phyloP scores from a whole-genome alignment of 2,329 filamentous ascomycete species.

The Monosporascus sp. region DNA sequence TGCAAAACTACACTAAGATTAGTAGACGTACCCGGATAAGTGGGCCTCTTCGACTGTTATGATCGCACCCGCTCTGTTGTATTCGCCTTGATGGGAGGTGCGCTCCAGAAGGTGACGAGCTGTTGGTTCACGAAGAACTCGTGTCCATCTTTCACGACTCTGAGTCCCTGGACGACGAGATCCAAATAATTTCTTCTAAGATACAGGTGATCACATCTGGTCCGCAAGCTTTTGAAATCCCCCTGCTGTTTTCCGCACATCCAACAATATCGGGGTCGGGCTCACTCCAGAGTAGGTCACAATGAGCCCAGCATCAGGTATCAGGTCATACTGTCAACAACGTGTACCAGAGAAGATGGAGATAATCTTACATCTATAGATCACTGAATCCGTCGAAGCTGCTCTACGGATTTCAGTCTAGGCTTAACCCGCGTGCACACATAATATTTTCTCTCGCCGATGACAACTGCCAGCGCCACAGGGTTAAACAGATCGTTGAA shows the following conservation, averaged over 20 bases:
- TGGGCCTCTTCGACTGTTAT: conserved; percentile 99
- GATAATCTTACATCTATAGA: conserved; percentile 83
- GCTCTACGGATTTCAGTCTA: conserved; percentile 99
- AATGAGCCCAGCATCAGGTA: conserved; percentile 96
- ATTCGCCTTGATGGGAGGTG: conserved; percentile 98
- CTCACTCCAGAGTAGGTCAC: conserved; percentile 97
- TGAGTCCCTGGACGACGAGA: conserved; percentile 94
- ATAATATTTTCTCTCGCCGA: conserved; percentile 99
- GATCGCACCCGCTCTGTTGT: conserved; percentile 98
- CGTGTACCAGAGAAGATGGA: conserved; percentile 4
- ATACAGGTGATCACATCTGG: conserved; percentile 96
- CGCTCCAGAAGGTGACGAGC: conserved; percentile 94
- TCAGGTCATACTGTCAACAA: conserved; percentile 50
- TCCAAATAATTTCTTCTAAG: conserved; percentile 99
- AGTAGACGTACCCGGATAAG: conserved; percentile 72
- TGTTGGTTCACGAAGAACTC: conserved; percentile 99
- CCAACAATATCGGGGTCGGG: conserved; percentile 98
- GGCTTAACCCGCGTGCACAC: conserved; percentile 96
- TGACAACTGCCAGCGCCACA: conserved; percentile 95
- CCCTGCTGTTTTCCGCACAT: conserved; percentile 98
- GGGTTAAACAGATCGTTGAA: conserved; percentile 99
- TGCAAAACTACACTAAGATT: neutral
- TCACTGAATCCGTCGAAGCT: conserved; percentile 97
- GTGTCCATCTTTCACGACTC: conserved; percentile 98
- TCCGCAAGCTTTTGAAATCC: conserved; percentile 97